Evolutionary conservation across 1,284 basidiomycete genomes (phyloP), one percentile per base, ranked within the genome.

Genomic region (Malassezia globosa): DNA sequence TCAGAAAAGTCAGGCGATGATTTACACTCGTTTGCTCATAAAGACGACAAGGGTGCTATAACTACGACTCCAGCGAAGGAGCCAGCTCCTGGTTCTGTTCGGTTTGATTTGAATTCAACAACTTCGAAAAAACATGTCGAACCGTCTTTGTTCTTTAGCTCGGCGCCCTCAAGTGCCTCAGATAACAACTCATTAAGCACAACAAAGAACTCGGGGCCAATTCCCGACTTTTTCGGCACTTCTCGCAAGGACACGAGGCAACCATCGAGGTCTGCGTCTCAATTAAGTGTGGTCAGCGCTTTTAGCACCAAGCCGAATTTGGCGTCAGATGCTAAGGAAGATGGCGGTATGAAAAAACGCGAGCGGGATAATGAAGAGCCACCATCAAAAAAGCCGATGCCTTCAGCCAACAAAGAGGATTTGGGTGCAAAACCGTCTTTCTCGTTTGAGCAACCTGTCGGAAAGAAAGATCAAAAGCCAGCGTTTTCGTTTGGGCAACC

Each of bases 151-250:
- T 48, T 48, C 24, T 34, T 34, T 34, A 36, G 35, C 21, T 35
- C 39, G 29, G 60, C 60, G 3, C 56, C 58, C 4, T 26, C 51
- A 10, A 51, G 58, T 39, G 42, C 52, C 1, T 11, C 29, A 31
- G 29, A 31, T 31, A 16, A 31, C 29, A 48, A 48, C 1, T 47
- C 57, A 31, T 41, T 25, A 18, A 18, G 35, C 1, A 46, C 51
- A 13, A 54, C 46, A 26, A 63, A 60, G 49, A 64, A 66, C 35
- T 57, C 59, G 39, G 63, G 63, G 5, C 63, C 64, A 0, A 52
- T 62, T 13, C 64, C 64, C 33, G 60, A 65, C 54, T 67, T 64
- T 42, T 64, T 64, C 41, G 58, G 55, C 14, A 59, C 49, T 11
- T 26, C 36, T 31, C 11, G 29, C 16, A 31, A 31, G 29, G 16